Evolutionary conservation across 2,329 filamentous ascomycete genomes (phyloP).

Genomic region (Hymenotorrendiella dingleyae): DNA sequence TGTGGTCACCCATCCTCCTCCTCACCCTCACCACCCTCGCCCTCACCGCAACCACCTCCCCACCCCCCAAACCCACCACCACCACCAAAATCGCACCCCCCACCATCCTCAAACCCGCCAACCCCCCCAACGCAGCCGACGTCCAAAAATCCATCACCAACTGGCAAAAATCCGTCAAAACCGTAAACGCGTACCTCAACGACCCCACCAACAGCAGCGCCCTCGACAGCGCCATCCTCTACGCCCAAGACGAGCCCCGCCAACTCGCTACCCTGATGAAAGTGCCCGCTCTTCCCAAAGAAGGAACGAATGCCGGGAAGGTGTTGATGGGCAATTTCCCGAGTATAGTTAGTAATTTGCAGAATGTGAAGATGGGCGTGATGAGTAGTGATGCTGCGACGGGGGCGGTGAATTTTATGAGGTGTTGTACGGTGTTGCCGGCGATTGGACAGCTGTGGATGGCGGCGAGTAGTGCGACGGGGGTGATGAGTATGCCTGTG

Average conservation of each 20-base stretch:
- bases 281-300: constrained; percentile 6
- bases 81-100: constrained; percentile 3
- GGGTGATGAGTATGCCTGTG: background rate
- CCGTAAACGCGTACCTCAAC: constrained; percentile 16
- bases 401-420: constrained; percentile 16
- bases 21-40: constrained; percentile 4
- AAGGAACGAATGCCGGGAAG: constrained; percentile 11
- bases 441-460: constrained; percentile 13
- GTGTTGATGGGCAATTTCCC: constrained; percentile 19
- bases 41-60: constrained; percentile 2
- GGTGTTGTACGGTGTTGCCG: constrained; percentile 16
- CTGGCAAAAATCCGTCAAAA: constrained; percentile 14
- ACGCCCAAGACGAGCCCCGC: constrained; percentile 15
- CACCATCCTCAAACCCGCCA: constrained; percentile 9
- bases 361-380: constrained; percentile 9
- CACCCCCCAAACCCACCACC: background rate
- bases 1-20: constrained; percentile 7
- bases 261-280: constrained; percentile 17
- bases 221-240: constrained; percentile 13
- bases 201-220: constrained; percentile 9
- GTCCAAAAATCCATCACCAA: constrained; percentile 15
- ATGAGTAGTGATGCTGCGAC: constrained; percentile 16
- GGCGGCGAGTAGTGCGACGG: constrained; percentile 10
- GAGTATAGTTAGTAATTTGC: constrained; percentile 14
- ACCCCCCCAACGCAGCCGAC: constrained; percentile 11